A percentile compares a stretch with the other conserved stretches of the same genome.
Conservation (phyloP, 2,329 filamentous ascomycete genomes). For the Endocalyx cinctus region DNA sequence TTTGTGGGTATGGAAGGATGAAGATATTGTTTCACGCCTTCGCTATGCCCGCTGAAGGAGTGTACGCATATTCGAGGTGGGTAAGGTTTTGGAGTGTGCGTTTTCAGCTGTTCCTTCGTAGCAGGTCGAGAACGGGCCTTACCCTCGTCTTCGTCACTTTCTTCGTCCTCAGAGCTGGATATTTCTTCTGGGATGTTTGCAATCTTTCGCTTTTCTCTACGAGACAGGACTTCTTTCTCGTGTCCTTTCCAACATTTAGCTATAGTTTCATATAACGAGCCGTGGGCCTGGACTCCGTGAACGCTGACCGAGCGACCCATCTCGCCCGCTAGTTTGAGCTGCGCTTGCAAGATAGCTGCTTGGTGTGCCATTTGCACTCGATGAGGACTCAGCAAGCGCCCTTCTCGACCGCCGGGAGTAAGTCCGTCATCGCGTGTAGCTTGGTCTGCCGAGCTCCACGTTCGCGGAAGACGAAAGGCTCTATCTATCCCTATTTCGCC, state of each 20-base stretch:
- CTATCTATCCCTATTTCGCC: slow-evolving; percentile 78
- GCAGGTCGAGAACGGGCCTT: neutral
- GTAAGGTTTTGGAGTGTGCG: slow-evolving; percentile 52
- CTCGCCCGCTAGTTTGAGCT: slow-evolving; percentile 67
- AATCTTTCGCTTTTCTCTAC: slow-evolving; percentile 50
- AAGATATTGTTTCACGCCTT: slow-evolving; percentile 74
- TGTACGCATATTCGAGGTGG: slow-evolving; percentile 90
- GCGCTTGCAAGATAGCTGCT: slow-evolving; percentile 57
- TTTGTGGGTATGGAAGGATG: slow-evolving; percentile 66
- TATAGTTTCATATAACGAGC: slow-evolving; percentile 62
- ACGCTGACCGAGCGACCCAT: slow-evolving; percentile 61
- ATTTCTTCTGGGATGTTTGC: slow-evolving; percentile 45
- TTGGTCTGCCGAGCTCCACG: slow-evolving; percentile 40
- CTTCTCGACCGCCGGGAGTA: slow-evolving; percentile 68
- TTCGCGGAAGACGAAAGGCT: slow-evolving; percentile 66
- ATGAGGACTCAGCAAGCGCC: slow-evolving; percentile 62
- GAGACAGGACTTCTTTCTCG: slow-evolving; percentile 58
- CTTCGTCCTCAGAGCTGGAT: slow-evolving; percentile 33
- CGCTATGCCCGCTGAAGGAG: slow-evolving; percentile 77
- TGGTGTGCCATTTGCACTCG: slow-evolving; percentile 68
- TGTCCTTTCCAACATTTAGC: slow-evolving; percentile 65
- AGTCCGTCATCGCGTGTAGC: slow-evolving; percentile 41
- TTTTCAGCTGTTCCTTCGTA: slow-evolving; percentile 10
- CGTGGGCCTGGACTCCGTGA: slow-evolving; percentile 74
- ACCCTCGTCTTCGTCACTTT: slow-evolving; percentile 27